Base-by-base conservation (phyloP, 306 rosid genomes). In the Arachis hypogaea region DNA sequence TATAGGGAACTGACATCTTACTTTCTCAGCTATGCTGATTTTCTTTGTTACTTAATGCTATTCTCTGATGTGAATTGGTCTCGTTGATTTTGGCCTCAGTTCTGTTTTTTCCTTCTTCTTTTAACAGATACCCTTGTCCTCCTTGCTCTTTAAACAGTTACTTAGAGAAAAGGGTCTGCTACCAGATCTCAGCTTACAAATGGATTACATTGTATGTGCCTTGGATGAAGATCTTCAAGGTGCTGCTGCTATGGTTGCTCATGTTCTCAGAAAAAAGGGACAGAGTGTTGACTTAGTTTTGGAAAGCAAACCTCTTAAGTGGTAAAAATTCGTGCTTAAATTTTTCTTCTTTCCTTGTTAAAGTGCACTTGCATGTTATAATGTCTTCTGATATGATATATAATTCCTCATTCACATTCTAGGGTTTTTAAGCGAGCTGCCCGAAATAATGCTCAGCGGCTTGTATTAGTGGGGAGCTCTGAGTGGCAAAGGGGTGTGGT, bases 401-500 rank as follows among this genome's bases (percentile, higher is more conserved):
- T 62, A 45, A 57, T 29, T 67, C 61, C 33, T 59, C 60, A 76
- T 43, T 7, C 46, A 43, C 46, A 52, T 63, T 60, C 46, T 78
- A 89, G 97, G 98, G 96, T 94, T 68, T 91, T 89, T 71, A 91
- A 91, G 81, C 79, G 95, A 63, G 97, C 97, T 42, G 75, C 88
- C 49, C 78, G 96, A 46, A 81, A 85, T 81, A 94, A 89, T 65
- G 97, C 95, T 18, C 69, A 81, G 52, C 87, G 96, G 81, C 81
- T 94, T 69, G 86, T 94, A 75, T 77, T 94, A 67, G 96, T 94
- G 56, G 98, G 98, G 62, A 85, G 59, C 81, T 84, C 98, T 1
- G 97, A 94, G 85, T 94, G 98, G 98, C 89, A 91, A 82, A 83
- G 77, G 85, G 97, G 95, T 71, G 82, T 83, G 91, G 97, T 94